Conservation (phyloP, 2,329 filamentous ascomycete species). For the Alternaria dauci region DNA sequence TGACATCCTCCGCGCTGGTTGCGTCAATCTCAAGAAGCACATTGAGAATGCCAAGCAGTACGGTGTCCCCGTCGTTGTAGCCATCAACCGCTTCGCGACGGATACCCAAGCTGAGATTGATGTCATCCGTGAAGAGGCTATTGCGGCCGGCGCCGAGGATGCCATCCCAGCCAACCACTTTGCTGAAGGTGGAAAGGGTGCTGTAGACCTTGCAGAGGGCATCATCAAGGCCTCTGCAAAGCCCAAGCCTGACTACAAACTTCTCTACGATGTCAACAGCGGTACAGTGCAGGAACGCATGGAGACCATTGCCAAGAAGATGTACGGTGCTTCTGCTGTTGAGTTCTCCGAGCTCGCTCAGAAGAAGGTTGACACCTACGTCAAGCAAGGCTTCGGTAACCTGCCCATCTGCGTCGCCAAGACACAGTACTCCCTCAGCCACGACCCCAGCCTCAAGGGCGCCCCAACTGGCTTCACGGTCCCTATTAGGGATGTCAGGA, state of each 20-base stretch:
- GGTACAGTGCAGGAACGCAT: conserved; percentile 85
- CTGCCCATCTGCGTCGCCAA: conserved; percentile 97
- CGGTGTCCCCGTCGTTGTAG: conserved; percentile 92
- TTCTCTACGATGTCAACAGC: conserved; percentile 79
- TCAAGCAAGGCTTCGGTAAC: conserved; percentile 88
- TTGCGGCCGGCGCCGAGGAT: conserved; percentile 91
- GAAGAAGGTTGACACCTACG: conserved; percentile 96
- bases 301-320: conserved; percentile 85
- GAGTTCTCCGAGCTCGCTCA: conserved; percentile 94
- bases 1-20: conserved; percentile 87
- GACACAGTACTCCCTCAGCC: conserved; percentile 96
- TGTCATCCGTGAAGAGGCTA: conserved; percentile 87
- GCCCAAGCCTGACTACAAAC: conserved; percentile 77
- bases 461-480: conserved; percentile 94
- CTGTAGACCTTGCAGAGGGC: conserved; percentile 84
- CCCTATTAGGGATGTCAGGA: conserved; percentile 89
- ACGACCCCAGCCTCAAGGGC: conserved; percentile 92
- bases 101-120: conserved; percentile 93
- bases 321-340: conserved; percentile 91
- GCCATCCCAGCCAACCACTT: conserved; percentile 96
- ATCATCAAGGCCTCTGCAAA: conserved; percentile 84
- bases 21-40: conserved; percentile 94
- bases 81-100: conserved; percentile 95
- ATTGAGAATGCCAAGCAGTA: conserved; percentile 89
- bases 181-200: conserved; percentile 92